phyloP scores from a whole-genome alignment of 495 filamentous ascomycete species.

The Astrocystis sublimbata region DNA sequence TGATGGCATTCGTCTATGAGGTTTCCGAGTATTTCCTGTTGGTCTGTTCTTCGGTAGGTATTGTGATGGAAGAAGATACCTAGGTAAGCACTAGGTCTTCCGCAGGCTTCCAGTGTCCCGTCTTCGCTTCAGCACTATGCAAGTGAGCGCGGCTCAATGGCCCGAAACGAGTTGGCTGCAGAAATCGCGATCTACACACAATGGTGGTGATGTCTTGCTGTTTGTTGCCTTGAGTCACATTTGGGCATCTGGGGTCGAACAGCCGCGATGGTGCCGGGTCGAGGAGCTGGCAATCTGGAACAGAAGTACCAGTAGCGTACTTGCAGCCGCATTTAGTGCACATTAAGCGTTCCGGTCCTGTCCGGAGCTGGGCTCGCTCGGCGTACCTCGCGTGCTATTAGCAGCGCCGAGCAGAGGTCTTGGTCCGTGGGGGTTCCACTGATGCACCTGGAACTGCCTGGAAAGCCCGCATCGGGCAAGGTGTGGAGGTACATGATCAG shows the following conservation, averaged over 20 bases:
- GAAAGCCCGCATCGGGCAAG: background rate
- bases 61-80: background rate
- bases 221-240: constrained; percentile 17
- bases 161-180: constrained; percentile 5
- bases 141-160: background rate
- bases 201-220: constrained; percentile 1
- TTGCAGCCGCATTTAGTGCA: background rate
- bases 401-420: no score
- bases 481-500: no score
- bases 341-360: constrained; percentile 9
- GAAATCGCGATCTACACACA: background rate
- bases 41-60: background rate
- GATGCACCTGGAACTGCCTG: background rate
- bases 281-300: no score
- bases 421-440: no score
- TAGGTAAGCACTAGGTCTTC: background rate
- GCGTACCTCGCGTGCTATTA: background rate
- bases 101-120: background rate
- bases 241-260: background rate
- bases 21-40: background rate
- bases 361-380: background rate
- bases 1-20: background rate
- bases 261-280: background rate
- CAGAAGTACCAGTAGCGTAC: background rate
- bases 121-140: constrained; percentile 1